These are phyloP conservation scores for Hypoxylon trugodes DNA, from an alignment of 495 filamentous ascomycete species.

Conservation along the genomic window DNA sequence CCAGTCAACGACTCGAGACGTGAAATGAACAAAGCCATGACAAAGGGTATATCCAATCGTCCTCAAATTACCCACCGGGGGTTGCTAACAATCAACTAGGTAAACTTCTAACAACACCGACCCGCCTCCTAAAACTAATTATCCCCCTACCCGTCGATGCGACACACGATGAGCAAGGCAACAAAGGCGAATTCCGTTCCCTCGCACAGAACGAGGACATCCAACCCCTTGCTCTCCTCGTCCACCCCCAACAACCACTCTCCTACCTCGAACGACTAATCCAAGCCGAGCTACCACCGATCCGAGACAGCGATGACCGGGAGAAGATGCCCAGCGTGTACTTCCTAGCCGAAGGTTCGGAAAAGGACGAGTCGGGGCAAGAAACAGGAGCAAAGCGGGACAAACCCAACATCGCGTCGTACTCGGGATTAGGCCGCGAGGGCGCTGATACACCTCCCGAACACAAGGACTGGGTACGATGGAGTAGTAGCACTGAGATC, in stretches of 20 bases:
- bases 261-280: conserved; percentile 92
- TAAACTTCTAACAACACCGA: conserved; percentile 90
- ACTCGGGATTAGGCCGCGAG: conserved; percentile 67
- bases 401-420: conserved; percentile 61
- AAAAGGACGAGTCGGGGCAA: conserved; percentile 62
- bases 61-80: background rate
- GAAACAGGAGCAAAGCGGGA: conserved; percentile 38
- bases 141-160: conserved; percentile 77
- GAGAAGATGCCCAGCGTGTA: conserved; percentile 76
- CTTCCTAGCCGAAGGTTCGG: conserved; percentile 81
- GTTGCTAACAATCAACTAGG: conserved; percentile 56
- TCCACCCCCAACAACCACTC: conserved; percentile 92
- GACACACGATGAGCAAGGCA: conserved; percentile 56
- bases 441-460: conserved; percentile 42
- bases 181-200: conserved; percentile 49
- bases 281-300: conserved; percentile 82
- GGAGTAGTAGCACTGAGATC: conserved; percentile 88
- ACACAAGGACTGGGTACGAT: conserved; percentile 76
- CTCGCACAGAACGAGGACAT: conserved; percentile 65
- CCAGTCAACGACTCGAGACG: conserved; percentile 55
- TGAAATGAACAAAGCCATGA: conserved; percentile 61
- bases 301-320: conserved; percentile 65
- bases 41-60: conserved; percentile 65
- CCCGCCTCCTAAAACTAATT: conserved; percentile 86
- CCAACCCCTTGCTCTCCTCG: conserved; percentile 84